Evolutionary conservation across 2,329 filamentous ascomycete genomes (phyloP), one percentile per base, ranked within the genome.

Genomic region (Penicillium corylophilum): DNA sequence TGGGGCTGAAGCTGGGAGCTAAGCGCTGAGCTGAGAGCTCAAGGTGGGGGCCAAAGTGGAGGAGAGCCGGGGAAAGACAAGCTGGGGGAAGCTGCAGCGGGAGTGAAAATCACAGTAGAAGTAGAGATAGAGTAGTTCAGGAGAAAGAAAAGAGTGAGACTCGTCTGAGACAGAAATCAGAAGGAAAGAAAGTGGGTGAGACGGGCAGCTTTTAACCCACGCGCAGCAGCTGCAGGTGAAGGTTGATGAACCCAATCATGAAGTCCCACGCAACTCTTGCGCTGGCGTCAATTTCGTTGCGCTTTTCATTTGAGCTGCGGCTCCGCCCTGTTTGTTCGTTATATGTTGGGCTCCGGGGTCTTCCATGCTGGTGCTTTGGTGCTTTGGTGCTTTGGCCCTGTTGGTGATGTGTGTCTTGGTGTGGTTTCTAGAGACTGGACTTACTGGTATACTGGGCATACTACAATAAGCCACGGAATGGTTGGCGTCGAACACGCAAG

Each of bases 91-190:
- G 16, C 22, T 47, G 38, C 29, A 35, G 20, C 23, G n/a, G n/a
- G 18, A 28, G 18, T 42, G 28, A 36, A 36, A 15, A 35, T 28
- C 26, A n/a, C n/a, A n/a, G n/a, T n/a, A n/a, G n/a, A n/a, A n/a
- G n/a, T n/a, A n/a, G n/a, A n/a, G n/a, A n/a, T n/a, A n/a, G n/a
- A n/a, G n/a, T n/a, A n/a, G n/a, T n/a, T n/a, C n/a, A n/a, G n/a
- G n/a, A n/a, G n/a, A n/a, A n/a, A n/a, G n/a, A n/a, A n/a, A n/a
- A n/a, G 18, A 28, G 18, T 42, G 28, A 36, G 33, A 15, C 35
- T 28, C 26, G 24, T 9, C 16, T 9, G 36, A 53, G 23, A 39
- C 22, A 33, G 39, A 42, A 36, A 22, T 68, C 31, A 73, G 33
- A 40, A 40, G 24, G 38, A 40, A 40, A 24, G 38, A n/a, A 7